Evolutionary conservation across 306 rosid genomes (phyloP).

Genomic region (Neltuma alba): DNA sequence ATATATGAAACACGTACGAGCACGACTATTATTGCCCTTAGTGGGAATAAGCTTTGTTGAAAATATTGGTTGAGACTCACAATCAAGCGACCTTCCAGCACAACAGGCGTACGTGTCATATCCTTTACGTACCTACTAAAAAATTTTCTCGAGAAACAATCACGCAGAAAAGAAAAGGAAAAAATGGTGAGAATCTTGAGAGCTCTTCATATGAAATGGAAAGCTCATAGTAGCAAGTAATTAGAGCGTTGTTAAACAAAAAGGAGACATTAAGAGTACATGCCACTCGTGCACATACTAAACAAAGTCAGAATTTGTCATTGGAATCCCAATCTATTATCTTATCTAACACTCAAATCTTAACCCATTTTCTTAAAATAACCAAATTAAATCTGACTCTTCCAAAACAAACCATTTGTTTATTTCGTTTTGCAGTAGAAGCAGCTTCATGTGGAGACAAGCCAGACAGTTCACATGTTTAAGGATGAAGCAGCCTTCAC

Average conservation of each 20-base stretch:
- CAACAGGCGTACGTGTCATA: no score
- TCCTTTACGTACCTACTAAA: no score
- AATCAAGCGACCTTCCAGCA: no score
- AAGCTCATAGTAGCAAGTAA: background rate
- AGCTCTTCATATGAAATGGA: background rate
- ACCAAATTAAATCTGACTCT: slow-evolving; percentile 40
- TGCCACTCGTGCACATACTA: slow-evolving; percentile 45
- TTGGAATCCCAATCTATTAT: slow-evolving; percentile 29
- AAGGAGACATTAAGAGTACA: slow-evolving; percentile 31
- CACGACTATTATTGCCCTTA: no score
- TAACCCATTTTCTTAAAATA: background rate
- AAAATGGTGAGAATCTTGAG: no score
- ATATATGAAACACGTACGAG: no score
- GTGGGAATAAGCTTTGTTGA: no score
- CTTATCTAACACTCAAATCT: slow-evolving; percentile 1
- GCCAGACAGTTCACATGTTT: background rate
- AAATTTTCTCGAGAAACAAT: background rate
- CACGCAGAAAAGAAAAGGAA: background rate
- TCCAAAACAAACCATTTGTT: slow-evolving; percentile 18
- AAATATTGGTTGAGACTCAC: no score
- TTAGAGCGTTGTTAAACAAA: background rate
- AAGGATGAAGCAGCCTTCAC: background rate
- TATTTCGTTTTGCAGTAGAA: slow-evolving; percentile 25
- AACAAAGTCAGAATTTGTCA: slow-evolving; percentile 14
- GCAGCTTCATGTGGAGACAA: slow-evolving; percentile 32